Evolutionary conservation across 345 rosid genomes (phyloP), one percentile per base, ranked within the genome.

Genomic region (Barbarea vulgaris): DNA sequence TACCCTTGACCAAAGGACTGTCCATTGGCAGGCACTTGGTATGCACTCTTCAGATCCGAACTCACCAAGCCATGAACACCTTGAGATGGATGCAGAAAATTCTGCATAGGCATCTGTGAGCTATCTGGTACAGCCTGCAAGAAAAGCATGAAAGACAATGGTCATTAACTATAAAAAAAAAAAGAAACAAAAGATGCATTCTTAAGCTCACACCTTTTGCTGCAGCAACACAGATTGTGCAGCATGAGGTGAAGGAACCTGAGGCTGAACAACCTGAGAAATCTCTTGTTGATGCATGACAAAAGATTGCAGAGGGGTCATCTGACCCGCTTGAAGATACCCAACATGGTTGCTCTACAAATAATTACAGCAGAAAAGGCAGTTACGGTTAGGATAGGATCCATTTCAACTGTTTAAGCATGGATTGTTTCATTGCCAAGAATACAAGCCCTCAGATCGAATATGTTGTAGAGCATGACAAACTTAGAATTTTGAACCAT

Each of bases 251-350:
- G 83, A 91, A 65, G 87, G 83, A 68, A 72, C 84, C 72, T 78
- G 93, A 57, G 96, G 79, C 69, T 84, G 83, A 81, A 88, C 67
- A 28, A 90, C 73, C 17, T 85, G 98, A 48, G 91, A 85, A 69
- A 81, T 68, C 75, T 87, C 91, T 56, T 83, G 96, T 68, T 92
- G 97, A 78, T 87, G 91, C 85, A 95, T 85, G 77, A 85, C 74
- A 69, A 81, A 89, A 30, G 99, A 83, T 77, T 88, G 96, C 75
- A 95, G 78, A 52, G 93, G 83, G 64, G 87, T 76, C 81, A 90
- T 71, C 79, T 90, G 96, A 52, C 89, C 98, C 70, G 89, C 90
- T 70, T 94, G 93, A 77, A 85, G 61, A 81, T 87, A 93, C 57
- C 87, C 56, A 70, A 81, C 81, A 73, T 61, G 80, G 67, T 89